These are phyloP conservation scores for Amanita fuliginea DNA, from an alignment of 768 basidiomycete species.

Conservation along the genomic window DNA sequence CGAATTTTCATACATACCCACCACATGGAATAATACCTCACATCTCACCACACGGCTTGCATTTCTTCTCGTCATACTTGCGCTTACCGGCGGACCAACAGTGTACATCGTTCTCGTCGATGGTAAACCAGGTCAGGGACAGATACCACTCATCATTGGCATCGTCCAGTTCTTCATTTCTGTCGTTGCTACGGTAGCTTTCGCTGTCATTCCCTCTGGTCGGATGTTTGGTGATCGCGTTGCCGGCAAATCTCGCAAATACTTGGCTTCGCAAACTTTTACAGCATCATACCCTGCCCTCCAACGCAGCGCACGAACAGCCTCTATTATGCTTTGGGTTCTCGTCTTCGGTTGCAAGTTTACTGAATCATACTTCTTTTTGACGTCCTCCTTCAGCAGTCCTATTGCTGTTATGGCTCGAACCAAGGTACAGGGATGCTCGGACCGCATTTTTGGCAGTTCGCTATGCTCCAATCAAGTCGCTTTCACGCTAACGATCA, in stretches of 20 bases:
- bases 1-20: conserved; percentile 95
- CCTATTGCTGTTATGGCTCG: conserved; percentile 96
- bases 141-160: conserved; percentile 82
- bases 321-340: conserved; percentile 82
- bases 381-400: conserved; percentile 92
- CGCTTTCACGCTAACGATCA: conserved; percentile 89
- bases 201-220: conserved; percentile 87
- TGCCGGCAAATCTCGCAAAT: conserved; percentile 93
- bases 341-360: conserved; percentile 97
- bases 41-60: conserved; percentile 90
- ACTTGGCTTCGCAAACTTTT: conserved; percentile 98
- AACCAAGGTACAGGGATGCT: conserved; percentile 86
- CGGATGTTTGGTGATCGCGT: conserved; percentile 99
- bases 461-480: conserved; percentile 87
- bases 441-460: conserved; percentile 71
- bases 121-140: conserved; percentile 40
- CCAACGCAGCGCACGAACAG: conserved; percentile 57
- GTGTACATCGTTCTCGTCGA: conserved; percentile 88
- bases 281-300: conserved; percentile 93
- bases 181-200: conserved; percentile 68
- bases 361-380: conserved; percentile 94
- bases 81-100: conserved; percentile 86
- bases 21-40: conserved; percentile 97
- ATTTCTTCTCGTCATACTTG: conserved; percentile 88
- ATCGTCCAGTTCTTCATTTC: conserved; percentile 94